These are phyloP conservation scores for Trichophyton benhamiae DNA, from an alignment of 2,329 filamentous ascomycete genomes.

Conservation along the genomic window DNA sequence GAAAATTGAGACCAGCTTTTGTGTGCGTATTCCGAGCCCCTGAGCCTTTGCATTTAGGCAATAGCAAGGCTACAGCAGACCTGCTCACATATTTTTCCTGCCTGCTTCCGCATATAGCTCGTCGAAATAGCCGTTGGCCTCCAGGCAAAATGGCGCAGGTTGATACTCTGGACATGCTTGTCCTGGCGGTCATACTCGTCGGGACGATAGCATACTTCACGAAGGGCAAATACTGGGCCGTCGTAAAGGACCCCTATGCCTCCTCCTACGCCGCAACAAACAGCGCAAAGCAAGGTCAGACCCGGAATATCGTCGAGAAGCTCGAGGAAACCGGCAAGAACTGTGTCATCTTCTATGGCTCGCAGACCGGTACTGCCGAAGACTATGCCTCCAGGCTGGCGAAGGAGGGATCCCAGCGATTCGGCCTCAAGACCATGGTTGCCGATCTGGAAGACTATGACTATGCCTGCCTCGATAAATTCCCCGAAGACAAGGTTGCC, in stretches of 20 bases:
- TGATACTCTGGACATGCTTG: conserved; percentile 86
- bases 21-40: neutral
- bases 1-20: neutral
- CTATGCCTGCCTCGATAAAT: conserved; percentile 79
- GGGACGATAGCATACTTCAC: conserved; percentile 94
- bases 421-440: conserved; percentile 95
- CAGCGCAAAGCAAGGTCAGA: conserved; percentile 65
- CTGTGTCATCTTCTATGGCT: conserved; percentile 96
- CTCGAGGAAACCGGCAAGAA: conserved; percentile 94
- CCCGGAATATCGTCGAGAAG: conserved; percentile 86
- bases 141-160: conserved; percentile 72
- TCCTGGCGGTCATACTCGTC: conserved; percentile 71
- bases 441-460: conserved; percentile 97
- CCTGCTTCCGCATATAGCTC: neutral
- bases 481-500: conserved; percentile 80
- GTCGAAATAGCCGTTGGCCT: neutral
- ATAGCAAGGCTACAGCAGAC: neutral
- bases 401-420: conserved; percentile 93
- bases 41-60: neutral
- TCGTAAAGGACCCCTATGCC: conserved; percentile 80
- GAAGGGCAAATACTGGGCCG: conserved; percentile 87
- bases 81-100: neutral
- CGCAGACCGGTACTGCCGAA: conserved; percentile 94
- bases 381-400: conserved; percentile 93
- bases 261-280: conserved; percentile 50